These are phyloP conservation scores for Carallia pectinifolia DNA, from an alignment of 345 rosid genomes.

Conservation along the genomic window DNA sequence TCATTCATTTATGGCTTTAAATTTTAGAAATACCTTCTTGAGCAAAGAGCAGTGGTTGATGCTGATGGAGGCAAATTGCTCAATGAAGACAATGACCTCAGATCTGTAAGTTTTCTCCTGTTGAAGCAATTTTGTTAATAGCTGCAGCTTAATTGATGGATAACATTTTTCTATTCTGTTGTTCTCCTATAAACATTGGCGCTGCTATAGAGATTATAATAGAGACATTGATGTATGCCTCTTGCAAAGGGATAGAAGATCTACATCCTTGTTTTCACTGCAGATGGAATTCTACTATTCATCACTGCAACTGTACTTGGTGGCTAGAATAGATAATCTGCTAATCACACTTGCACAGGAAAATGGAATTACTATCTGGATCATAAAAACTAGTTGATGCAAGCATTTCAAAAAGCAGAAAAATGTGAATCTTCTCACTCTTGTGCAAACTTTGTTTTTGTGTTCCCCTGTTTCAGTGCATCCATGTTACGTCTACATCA, in stretches of 20 bases:
- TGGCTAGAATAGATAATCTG: no score
- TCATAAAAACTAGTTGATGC: no score
- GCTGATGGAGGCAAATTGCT: constrained; percentile 81
- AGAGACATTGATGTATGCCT: not conserved
- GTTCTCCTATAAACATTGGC: not conserved
- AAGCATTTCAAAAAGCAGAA: no score
- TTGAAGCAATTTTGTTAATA: constrained; percentile 7
- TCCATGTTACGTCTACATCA: not conserved
- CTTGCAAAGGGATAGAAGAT: not conserved
- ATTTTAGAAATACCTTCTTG: constrained; percentile 81
- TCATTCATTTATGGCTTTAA: constrained; percentile 15
- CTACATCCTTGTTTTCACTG: not conserved
- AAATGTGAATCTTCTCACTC: no score
- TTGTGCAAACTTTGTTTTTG: not conserved
- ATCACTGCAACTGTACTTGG: no score
- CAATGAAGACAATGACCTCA: constrained; percentile 87
- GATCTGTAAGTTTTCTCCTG: constrained; percentile 68
- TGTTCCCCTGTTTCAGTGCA: no score
- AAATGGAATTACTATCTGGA: no score
- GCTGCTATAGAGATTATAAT: not conserved
- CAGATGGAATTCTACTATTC: no score
- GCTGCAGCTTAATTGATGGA: no score
- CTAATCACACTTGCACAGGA: no score
- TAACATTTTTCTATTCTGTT: no score
- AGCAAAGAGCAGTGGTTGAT: constrained; percentile 81